Conservation (phyloP, 2,329 filamentous ascomycete genomes). For the Cercospora canescens region DNA sequence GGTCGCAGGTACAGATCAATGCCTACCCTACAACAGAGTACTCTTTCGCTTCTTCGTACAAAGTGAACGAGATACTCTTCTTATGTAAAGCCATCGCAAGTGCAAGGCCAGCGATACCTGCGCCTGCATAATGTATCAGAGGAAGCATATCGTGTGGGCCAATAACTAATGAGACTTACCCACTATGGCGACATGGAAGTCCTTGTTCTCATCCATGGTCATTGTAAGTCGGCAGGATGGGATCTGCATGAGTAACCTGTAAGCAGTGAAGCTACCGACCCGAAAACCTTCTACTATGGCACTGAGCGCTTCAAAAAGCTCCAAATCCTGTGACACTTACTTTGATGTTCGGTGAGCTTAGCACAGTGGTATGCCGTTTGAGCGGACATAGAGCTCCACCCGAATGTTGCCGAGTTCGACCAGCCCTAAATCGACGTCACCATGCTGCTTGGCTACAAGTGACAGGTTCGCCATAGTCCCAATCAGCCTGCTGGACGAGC, state of each 20-base stretch:
- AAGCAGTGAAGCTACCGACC: no score
- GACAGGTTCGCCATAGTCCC: no score
- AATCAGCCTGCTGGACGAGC: no score
- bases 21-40: conserved; percentile 45
- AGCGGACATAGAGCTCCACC: neutral
- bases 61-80: conserved; percentile 42
- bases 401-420: neutral
- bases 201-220: neutral
- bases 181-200: conserved; percentile 1
- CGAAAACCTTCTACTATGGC: no score
- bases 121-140: conserved; percentile 55
- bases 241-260: neutral
- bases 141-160: neutral
- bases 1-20: neutral
- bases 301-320: no score
- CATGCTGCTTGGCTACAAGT: no score
- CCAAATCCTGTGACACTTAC: no score
- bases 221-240: neutral
- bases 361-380: neutral
- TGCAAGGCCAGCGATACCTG: conserved; percentile 58
- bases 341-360: neutral
- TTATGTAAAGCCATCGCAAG: conserved; percentile 54
- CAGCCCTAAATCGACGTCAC: neutral
- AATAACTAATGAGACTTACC: neutral
- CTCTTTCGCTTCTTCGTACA: conserved; percentile 49